phyloP scores from a whole-genome alignment of 2,329 filamentous ascomycete genomes.

The Colletotrichum eremochloae region DNA sequence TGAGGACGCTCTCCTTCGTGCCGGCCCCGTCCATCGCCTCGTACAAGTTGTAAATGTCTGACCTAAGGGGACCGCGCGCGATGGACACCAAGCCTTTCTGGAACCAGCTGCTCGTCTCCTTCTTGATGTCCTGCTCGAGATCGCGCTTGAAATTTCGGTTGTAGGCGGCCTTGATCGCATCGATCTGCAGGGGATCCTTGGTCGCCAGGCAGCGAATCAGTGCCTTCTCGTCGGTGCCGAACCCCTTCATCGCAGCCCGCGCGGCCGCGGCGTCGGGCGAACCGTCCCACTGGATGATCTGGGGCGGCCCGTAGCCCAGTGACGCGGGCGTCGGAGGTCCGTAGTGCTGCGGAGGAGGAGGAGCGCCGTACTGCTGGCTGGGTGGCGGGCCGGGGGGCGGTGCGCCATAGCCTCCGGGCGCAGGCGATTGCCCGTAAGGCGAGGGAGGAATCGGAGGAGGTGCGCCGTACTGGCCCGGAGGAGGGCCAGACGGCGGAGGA shows the following conservation, averaged over 20 bases:
- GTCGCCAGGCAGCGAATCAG: conserved; percentile 78
- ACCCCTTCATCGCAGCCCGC: conserved; percentile 90
- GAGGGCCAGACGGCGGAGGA: conserved; percentile 53
- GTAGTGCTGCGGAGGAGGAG: conserved; percentile 54
- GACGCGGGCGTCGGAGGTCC: conserved; percentile 70
- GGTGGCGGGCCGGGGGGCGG: conserved; percentile 43
- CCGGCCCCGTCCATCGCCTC: conserved; percentile 83
- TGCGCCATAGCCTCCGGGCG: conserved; percentile 46
- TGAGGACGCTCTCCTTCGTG: conserved; percentile 87
- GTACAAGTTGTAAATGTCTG: conserved; percentile 80
- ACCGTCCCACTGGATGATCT: conserved; percentile 78
- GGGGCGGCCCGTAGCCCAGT: conserved; percentile 79
- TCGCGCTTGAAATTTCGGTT: conserved; percentile 73
- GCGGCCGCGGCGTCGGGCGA: conserved; percentile 77
- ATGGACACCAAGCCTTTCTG: conserved; percentile 81
- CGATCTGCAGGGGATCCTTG: conserved; percentile 84
- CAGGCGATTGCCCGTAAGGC: conserved; percentile 49
- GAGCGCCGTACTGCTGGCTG: conserved; percentile 54
- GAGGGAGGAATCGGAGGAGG: conserved; percentile 49
- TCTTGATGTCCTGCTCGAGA: conserved; percentile 80
- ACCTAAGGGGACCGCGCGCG: conserved; percentile 80
- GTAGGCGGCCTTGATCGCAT: conserved; percentile 76
- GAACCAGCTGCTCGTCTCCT: conserved; percentile 82
- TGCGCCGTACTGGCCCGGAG: conserved; percentile 53
- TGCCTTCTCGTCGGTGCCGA: conserved; percentile 87